Evolutionary conservation across 2,329 filamentous ascomycete genomes (phyloP), one percentile per base, ranked within the genome.

Genomic region (Sporothrix sp.): DNA sequence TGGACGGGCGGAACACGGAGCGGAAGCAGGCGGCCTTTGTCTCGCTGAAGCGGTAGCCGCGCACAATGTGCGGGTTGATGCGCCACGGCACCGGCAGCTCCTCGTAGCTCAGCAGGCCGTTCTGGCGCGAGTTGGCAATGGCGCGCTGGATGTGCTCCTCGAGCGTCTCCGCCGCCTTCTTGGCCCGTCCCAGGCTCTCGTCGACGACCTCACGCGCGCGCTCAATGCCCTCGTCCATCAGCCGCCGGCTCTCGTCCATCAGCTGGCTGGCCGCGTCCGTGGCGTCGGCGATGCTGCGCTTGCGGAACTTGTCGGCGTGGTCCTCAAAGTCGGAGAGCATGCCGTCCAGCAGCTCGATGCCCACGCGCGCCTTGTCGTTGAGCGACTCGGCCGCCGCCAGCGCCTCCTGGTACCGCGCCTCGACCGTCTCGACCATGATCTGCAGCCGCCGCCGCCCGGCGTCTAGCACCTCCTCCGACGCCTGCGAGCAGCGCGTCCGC

Each of bases 41-140:
- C 61, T 95, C 87, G 54, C 81, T 85, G 71, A 98, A 98, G 47
- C 93, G 90, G 65, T 98, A 98, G 16, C 93, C 93, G 49, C 79
- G 81, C 47, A 82, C 74, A 63, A 98, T 97, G 68, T 98, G 88
- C 2, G 90, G 89, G 68, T 98, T 98, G 62, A 95, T 84, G 54
- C 86, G 79, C 93, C 93, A 98, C 0, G 93, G 93, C 33, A 85
- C 73, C 1, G 93, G 93, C 5, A 98, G 75, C 61, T 96, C 89
- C 42, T 95, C 82, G 68, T 97, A 98, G 54, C 78, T 77, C 58
- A 98, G 85, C 13, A 96, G 75, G 43, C 90, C 87, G 45, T 87
- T 78, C 62, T 94, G 83, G 58, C 84, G 78, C 25, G 90, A 89
- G 52, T 82, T 75, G 18, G 72, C 61, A 51, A 95, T 80, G 11